Evolutionary conservation across 352 stramenopile genomes (phyloP).

Genomic region (Phytophthora quininea): DNA sequence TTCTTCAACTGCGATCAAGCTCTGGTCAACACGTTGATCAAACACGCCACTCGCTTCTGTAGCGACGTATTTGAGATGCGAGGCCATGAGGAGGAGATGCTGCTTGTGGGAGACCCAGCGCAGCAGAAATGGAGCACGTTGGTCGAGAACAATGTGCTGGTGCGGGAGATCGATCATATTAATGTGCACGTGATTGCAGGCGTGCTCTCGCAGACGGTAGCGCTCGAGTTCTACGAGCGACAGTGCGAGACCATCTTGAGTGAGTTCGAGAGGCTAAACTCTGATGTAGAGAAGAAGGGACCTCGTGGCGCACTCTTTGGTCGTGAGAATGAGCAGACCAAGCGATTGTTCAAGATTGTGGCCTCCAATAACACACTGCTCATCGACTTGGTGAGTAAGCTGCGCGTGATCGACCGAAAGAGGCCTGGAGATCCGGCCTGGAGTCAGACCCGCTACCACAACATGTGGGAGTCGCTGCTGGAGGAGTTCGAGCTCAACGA

Average conservation of each 20-base stretch:
- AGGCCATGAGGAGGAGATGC: constrained; percentile 79
- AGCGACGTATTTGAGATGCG: constrained; percentile 81
- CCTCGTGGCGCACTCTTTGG: constrained; percentile 75
- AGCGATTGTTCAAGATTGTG: constrained; percentile 90
- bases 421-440: constrained; percentile 92
- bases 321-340: constrained; percentile 77
- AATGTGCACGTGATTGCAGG: constrained; percentile 94
- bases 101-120: constrained; percentile 70
- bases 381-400: constrained; percentile 96
- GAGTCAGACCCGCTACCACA: constrained; percentile 96
- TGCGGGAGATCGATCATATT: constrained; percentile 84
- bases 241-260: constrained; percentile 95
- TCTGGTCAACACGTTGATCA: constrained; percentile 73
- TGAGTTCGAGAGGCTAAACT: constrained; percentile 96
- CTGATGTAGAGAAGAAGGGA: constrained; percentile 77
- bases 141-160: constrained; percentile 84
- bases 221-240: constrained; percentile 96
- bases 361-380: constrained; percentile 96
- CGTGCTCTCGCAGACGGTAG: constrained; percentile 95
- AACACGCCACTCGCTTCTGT: constrained; percentile 79
- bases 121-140: constrained; percentile 81
- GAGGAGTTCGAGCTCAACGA: constrained; percentile 95
- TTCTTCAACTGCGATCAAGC: constrained; percentile 92
- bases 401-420: constrained; percentile 96
- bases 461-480: constrained; percentile 87